Percentiles rank a stretch among this genome's conserved stretches.
These are phyloP conservation scores for Diaporthe citri DNA, from an alignment of 2,329 filamentous ascomycete genomes.

Conservation along the genomic window DNA sequence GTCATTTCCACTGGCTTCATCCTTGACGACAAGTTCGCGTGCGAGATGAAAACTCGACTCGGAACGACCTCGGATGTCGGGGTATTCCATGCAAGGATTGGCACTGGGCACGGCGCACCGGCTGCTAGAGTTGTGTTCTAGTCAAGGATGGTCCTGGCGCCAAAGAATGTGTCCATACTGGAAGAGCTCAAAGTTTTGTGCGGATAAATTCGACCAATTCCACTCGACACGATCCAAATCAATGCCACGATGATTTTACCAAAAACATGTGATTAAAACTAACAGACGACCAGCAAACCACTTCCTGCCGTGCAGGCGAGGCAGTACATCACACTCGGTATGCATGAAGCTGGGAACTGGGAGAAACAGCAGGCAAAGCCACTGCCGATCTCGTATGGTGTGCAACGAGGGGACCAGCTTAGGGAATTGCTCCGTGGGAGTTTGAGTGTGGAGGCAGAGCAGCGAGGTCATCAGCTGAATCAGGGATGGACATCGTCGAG, in stretches of 20 bases:
- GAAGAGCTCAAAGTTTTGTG: conserved; percentile 10
- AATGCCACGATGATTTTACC: background rate
- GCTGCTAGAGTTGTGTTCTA: background rate
- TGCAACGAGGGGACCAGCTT: background rate
- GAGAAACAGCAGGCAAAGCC: background rate
- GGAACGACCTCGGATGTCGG: conserved; percentile 19
- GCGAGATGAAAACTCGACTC: conserved; percentile 18
- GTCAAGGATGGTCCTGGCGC: conserved; percentile 25
- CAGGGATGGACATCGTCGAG: conserved; percentile 4
- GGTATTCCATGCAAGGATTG: background rate
- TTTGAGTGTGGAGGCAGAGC: background rate
- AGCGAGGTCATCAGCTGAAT: background rate
- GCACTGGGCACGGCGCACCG: background rate
- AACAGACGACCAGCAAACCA: background rate
- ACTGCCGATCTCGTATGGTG: background rate
- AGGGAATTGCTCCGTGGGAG: background rate
- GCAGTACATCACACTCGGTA: background rate
- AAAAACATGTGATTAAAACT: background rate
- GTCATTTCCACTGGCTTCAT: background rate
- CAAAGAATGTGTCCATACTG: background rate
- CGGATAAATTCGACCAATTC: conserved; percentile 20
- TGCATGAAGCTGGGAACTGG: background rate
- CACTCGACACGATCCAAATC: background rate
- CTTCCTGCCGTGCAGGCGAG: background rate
- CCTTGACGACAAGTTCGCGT: background rate